These are phyloP conservation scores for Panus rudis DNA, from an alignment of 768 basidiomycete species.

Conservation along the genomic window DNA sequence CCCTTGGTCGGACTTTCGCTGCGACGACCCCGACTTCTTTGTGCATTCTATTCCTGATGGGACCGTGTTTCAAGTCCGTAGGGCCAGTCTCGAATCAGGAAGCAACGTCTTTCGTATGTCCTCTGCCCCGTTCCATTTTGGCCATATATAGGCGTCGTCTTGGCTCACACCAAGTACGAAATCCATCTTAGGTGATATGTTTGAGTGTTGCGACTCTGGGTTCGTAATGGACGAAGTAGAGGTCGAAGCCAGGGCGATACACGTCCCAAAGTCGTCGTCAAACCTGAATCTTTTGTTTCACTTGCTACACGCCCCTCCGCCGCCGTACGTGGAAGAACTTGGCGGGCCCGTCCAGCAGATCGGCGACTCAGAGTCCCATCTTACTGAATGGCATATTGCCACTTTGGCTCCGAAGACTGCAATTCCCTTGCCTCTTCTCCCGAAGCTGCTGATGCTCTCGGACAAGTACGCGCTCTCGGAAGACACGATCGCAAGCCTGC, in stretches of 20 bases:
- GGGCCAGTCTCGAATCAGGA: slow-evolving; percentile 35
- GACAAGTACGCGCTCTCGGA: slow-evolving; percentile 62
- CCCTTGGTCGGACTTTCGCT: slow-evolving; percentile 27
- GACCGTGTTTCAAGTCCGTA: slow-evolving; percentile 42
- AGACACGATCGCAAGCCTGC: slow-evolving; percentile 34
- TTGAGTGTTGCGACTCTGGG: slow-evolving; percentile 43
- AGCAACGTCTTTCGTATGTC: slow-evolving; percentile 62
- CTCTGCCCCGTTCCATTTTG: background rate
- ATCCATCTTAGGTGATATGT: slow-evolving; percentile 52
- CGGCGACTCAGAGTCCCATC: background rate
- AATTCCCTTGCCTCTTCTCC: slow-evolving; percentile 62
- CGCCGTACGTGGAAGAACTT: too few relatives aligned
- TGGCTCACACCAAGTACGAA: background rate
- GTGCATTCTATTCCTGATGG: slow-evolving; percentile 50
- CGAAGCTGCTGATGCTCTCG: slow-evolving; percentile 45
- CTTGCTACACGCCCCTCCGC: slow-evolving; percentile 49
- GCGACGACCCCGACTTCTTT: slow-evolving; percentile 46
- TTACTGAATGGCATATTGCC: slow-evolving; percentile 1
- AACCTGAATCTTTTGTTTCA: slow-evolving; percentile 44
- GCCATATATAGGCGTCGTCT: slow-evolving; percentile 1
- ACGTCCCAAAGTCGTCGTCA: slow-evolving; percentile 47
- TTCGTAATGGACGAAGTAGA: slow-evolving; percentile 14
- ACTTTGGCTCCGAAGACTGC: slow-evolving; percentile 20
- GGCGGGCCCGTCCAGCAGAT: background rate
- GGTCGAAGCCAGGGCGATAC: slow-evolving; percentile 31